Conservation (phyloP, 345 rosid species). For the Carallia pectinifolia region DNA sequence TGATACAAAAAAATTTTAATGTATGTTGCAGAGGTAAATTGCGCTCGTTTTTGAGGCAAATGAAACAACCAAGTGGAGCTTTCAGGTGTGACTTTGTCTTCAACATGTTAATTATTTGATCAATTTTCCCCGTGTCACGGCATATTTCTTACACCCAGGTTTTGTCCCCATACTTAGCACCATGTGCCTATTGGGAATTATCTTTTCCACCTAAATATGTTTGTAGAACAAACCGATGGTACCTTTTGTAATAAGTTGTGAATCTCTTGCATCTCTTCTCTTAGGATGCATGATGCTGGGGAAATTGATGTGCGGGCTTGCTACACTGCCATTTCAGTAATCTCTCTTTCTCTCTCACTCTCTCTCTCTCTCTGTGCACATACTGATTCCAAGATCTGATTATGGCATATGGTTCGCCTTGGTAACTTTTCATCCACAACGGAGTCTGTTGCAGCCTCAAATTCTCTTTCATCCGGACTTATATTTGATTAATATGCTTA, state of each 20-base stretch:
- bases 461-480: too few relatives aligned
- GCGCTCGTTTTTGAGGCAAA: conserved; percentile 52
- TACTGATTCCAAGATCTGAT: too few relatives aligned
- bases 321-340: conserved; percentile 90
- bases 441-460: not conserved
- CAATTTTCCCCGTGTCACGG: not conserved
- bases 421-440: not conserved
- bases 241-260: not conserved
- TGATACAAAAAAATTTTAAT: conserved; percentile 18
- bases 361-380: not conserved
- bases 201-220: conserved; percentile 2
- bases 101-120: not conserved
- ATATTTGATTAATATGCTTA: not conserved
- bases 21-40: conserved; percentile 55
- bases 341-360: conserved; percentile 22
- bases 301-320: conserved; percentile 97
- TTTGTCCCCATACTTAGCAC: too few relatives aligned
- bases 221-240: not conserved
- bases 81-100: conserved; percentile 46
- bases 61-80: conserved; percentile 80
- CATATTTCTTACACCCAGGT: not conserved
- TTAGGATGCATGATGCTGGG: conserved; percentile 94
- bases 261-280: not conserved
- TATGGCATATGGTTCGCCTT: not conserved
- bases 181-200: too few relatives aligned